Evolutionary conservation across 2,329 filamentous ascomycete genomes (phyloP).

Genomic region (Myriosclerotinia curreyana): DNA sequence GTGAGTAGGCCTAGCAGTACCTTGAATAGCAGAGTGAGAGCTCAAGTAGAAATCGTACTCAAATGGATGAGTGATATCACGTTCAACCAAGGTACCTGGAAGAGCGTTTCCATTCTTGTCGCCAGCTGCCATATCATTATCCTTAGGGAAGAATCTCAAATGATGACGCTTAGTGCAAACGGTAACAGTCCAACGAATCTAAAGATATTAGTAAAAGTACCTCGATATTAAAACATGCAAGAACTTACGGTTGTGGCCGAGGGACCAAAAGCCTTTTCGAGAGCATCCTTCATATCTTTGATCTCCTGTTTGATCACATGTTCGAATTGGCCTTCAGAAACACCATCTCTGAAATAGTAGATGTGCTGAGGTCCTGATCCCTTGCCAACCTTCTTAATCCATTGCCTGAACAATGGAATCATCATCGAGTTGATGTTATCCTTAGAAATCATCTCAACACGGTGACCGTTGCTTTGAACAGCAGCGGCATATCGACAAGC

Average conservation of each 20-base stretch:
- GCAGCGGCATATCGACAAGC: conserved; percentile 74
- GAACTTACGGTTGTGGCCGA: conserved; percentile 31
- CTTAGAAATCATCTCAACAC: conserved; percentile 72
- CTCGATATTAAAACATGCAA: not conserved
- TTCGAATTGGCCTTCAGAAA: conserved; percentile 80
- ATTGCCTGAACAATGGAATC: conserved; percentile 59
- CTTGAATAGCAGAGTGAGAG: conserved; percentile 80
- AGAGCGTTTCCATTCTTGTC: conserved; percentile 80
- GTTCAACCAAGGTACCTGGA: conserved; percentile 84
- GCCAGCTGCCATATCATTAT: conserved; percentile 45
- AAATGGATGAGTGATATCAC: conserved; percentile 83
- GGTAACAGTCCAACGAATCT: conserved; percentile 72
- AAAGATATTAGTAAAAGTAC: conserved; percentile 19
- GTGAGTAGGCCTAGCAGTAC: conserved; percentile 86
- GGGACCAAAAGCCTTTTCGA: conserved; percentile 44
- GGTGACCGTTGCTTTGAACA: conserved; percentile 78
- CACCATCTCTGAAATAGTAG: conserved; percentile 91
- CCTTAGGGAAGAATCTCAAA: conserved; percentile 81
- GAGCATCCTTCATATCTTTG: conserved; percentile 59
- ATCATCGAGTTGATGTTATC: conserved; percentile 66
- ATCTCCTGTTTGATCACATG: conserved; percentile 81
- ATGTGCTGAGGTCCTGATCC: conserved; percentile 65
- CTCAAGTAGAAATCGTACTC: conserved; percentile 75
- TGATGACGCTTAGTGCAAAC: conserved; percentile 94
- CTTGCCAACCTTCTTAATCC: conserved; percentile 55